Percentiles rank a stretch among this genome's conserved stretches.
Evolutionary conservation across 2,329 filamentous ascomycete species (phyloP).

Genomic region (Sporothrix mexicana): DNA sequence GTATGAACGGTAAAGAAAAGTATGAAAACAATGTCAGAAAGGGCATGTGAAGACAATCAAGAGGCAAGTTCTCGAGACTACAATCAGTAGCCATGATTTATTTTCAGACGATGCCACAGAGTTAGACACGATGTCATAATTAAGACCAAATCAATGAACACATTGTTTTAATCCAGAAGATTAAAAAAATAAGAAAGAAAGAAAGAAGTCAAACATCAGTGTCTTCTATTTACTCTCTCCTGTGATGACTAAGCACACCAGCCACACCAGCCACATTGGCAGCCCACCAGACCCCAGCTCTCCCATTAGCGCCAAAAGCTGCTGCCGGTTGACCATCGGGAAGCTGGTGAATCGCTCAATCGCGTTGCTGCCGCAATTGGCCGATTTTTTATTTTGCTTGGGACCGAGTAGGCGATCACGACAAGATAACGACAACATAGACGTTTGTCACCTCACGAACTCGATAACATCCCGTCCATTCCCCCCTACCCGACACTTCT

Average conservation of each 20-base stretch:
- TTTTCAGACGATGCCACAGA: no score
- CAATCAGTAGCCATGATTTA: no score
- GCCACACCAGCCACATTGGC: conserved; percentile 12
- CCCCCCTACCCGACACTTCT: neutral
- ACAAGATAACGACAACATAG: no score
- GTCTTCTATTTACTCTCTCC: neutral
- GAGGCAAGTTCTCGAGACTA: no score
- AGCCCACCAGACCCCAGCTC: neutral
- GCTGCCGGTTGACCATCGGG: neutral
- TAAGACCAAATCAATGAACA: no score
- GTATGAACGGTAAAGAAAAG: no score
- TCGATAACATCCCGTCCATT: neutral
- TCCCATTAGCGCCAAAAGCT: neutral
- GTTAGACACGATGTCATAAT: no score
- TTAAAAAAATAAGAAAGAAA: neutral
- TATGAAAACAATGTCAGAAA: no score
- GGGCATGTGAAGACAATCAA: no score
- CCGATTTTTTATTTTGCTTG: conserved; percentile 22
- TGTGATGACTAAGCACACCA: conserved; percentile 8
- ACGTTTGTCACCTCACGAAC: neutral
- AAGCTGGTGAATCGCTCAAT: conserved; percentile 15
- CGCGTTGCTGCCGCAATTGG: conserved; percentile 25
- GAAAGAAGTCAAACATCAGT: neutral
- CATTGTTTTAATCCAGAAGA: no score
- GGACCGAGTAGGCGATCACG: conserved; percentile 1